These are phyloP conservation scores for Penicillium sp. DNA, from an alignment of 2,329 filamentous ascomycete genomes.

Conservation along the genomic window DNA sequence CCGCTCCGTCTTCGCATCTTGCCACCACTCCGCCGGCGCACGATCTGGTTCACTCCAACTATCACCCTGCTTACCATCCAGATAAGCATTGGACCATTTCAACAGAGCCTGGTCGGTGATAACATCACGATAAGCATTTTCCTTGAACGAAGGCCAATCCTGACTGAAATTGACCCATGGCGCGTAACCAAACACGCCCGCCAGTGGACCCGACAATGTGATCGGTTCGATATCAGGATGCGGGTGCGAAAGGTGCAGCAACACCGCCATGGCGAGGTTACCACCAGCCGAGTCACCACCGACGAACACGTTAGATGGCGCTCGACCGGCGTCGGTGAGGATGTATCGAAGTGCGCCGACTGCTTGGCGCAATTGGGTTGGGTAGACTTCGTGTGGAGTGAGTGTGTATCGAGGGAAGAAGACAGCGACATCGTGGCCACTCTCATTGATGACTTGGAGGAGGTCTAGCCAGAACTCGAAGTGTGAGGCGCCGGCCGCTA, in stretches of 20 bases:
- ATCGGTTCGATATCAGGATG: slow-evolving; percentile 54
- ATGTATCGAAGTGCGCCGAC: slow-evolving; percentile 46
- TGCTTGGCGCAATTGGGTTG: slow-evolving; percentile 45
- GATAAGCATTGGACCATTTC: slow-evolving; percentile 53
- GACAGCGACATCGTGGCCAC: slow-evolving; percentile 50
- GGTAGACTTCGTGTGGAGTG: slow-evolving; percentile 46
- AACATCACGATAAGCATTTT: slow-evolving; percentile 56
- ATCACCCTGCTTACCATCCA: slow-evolving; percentile 46
- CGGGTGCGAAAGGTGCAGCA: slow-evolving; percentile 53
- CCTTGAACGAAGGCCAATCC: slow-evolving; percentile 44
- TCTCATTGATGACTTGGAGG: slow-evolving; percentile 42
- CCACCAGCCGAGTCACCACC: slow-evolving; percentile 49
- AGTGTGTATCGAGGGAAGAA: slow-evolving; percentile 61
- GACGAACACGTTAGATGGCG: slow-evolving; percentile 40
- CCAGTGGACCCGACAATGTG: slow-evolving; percentile 44
- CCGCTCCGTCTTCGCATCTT: slow-evolving; percentile 49
- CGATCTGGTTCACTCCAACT: slow-evolving; percentile 56
- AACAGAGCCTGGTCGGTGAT: slow-evolving; percentile 43
- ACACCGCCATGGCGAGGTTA: slow-evolving; percentile 40
- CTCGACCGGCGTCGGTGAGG: slow-evolving; percentile 35
- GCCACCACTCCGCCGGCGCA: slow-evolving; percentile 58
- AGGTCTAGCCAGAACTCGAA: slow-evolving; percentile 51
- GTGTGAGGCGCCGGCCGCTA: slow-evolving; percentile 48
- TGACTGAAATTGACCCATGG: slow-evolving; percentile 60
- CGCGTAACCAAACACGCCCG: slow-evolving; percentile 55